Evolutionary conservation across 2,329 filamentous ascomycete species (phyloP).

Genomic region (Colletotrichum echinochloae): DNA sequence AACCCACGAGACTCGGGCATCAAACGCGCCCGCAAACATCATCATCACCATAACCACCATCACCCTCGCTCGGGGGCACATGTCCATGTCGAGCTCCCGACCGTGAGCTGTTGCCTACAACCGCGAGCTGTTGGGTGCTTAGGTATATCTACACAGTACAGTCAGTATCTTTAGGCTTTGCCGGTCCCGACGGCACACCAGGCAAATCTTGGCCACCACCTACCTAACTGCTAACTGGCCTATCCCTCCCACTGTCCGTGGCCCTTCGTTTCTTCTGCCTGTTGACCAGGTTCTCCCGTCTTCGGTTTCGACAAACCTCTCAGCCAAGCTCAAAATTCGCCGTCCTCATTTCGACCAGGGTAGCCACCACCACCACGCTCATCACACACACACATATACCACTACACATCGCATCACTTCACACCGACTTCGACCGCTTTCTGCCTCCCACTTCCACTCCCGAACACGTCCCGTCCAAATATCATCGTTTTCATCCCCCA

Average conservation of each 20-base stretch:
- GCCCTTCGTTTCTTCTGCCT: constrained; percentile 39
- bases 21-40: constrained; percentile 22
- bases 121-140: too few species aligned
- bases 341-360: constrained; percentile 13
- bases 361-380: constrained; percentile 1
- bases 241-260: background rate
- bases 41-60: constrained; percentile 20
- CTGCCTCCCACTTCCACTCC: constrained; percentile 10
- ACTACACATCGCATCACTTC: constrained; percentile 36
- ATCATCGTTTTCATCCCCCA: constrained; percentile 20
- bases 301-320: constrained; percentile 17
- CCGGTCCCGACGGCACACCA: background rate
- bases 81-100: constrained; percentile 24
- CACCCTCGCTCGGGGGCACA: constrained; percentile 17
- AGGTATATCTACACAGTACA: background rate
- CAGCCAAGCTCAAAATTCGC: constrained; percentile 27
- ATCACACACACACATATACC: constrained; percentile 2
- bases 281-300: constrained; percentile 37
- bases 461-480: constrained; percentile 7
- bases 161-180: background rate
- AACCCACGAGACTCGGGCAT: constrained; percentile 9
- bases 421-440: constrained; percentile 24
- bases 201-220: background rate
- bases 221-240: background rate
- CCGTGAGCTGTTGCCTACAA: constrained; percentile 2